These are phyloP conservation scores for Phytophthora hybrid DNA, from an alignment of 352 stramenopile species.

Conservation along the genomic window DNA sequence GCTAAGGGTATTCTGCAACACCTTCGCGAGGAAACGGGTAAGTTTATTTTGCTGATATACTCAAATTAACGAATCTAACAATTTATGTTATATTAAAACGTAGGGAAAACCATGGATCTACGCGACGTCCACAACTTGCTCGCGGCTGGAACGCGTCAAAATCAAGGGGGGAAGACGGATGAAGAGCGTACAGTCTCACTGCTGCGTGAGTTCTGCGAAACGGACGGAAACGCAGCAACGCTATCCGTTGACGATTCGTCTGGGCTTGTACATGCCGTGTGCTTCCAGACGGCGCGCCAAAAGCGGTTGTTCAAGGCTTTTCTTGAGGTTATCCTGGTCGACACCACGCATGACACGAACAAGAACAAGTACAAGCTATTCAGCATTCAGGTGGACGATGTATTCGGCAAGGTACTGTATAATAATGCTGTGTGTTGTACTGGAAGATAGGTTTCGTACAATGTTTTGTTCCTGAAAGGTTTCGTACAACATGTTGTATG, in stretches of 20 bases:
- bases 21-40: conserved; percentile 1
- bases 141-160: background rate
- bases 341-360: conserved; percentile 21
- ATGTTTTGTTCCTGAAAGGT: background rate
- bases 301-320: conserved; percentile 29
- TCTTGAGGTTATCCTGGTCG: conserved; percentile 21
- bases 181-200: conserved; percentile 3
- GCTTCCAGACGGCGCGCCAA: conserved; percentile 17
- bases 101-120: conserved; percentile 17
- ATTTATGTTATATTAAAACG: background rate
- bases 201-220: conserved; percentile 24
- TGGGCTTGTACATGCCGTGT: conserved; percentile 10
- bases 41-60: background rate
- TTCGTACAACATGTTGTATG: background rate
- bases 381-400: conserved; percentile 20
- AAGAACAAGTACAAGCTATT: conserved; percentile 33
- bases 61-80: background rate
- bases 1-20: conserved; percentile 1
- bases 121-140: conserved; percentile 22
- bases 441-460: background rate
- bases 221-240: background rate
- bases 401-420: conserved; percentile 19
- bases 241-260: conserved; percentile 17
- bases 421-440: background rate
- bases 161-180: conserved; percentile 3